These are phyloP conservation scores for Fusarium hainanense DNA, from an alignment of 2,329 filamentous ascomycete species.

Conservation along the genomic window DNA sequence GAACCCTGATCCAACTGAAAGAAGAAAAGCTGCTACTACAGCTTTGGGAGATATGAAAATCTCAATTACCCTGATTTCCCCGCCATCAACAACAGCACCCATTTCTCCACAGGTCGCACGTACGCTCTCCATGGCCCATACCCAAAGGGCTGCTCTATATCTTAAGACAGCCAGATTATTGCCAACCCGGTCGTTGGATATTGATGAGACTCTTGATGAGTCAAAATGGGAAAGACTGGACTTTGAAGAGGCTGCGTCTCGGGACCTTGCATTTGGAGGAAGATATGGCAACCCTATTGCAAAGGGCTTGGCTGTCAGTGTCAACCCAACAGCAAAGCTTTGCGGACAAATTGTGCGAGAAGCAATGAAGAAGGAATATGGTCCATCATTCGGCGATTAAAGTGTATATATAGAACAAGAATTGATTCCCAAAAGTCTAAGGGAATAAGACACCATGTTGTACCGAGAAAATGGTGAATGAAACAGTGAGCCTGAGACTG, in stretches of 20 bases:
- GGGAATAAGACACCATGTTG: constrained; percentile 1
- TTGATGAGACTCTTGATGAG: constrained; percentile 57
- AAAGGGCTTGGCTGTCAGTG: constrained; percentile 71
- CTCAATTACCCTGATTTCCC: constrained; percentile 70
- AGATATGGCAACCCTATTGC: constrained; percentile 74
- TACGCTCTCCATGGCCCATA: constrained; percentile 76
- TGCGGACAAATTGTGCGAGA: constrained; percentile 76
- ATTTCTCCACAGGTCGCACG: constrained; percentile 73
- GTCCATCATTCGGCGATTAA: constrained; percentile 58
- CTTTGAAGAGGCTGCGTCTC: constrained; percentile 71
- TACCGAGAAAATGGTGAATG: background rate
- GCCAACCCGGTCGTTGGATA: constrained; percentile 50
- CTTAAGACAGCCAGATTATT: constrained; percentile 67
- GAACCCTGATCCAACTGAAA: constrained; percentile 52
- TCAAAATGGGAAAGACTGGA: constrained; percentile 62
- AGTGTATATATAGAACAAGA: constrained; percentile 19
- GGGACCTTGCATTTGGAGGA: constrained; percentile 72
- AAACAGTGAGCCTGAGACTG: background rate
- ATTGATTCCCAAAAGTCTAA: constrained; percentile 4
- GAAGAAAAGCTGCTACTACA: constrained; percentile 52
- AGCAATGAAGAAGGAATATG: constrained; percentile 76
- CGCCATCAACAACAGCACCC: constrained; percentile 59
- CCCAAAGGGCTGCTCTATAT: constrained; percentile 75
- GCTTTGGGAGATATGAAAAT: constrained; percentile 65
- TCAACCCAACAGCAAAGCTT: constrained; percentile 75